Conservation (phyloP, 1,139 yeast genomes). For the Lodderomyces oxycetoniae region DNA sequence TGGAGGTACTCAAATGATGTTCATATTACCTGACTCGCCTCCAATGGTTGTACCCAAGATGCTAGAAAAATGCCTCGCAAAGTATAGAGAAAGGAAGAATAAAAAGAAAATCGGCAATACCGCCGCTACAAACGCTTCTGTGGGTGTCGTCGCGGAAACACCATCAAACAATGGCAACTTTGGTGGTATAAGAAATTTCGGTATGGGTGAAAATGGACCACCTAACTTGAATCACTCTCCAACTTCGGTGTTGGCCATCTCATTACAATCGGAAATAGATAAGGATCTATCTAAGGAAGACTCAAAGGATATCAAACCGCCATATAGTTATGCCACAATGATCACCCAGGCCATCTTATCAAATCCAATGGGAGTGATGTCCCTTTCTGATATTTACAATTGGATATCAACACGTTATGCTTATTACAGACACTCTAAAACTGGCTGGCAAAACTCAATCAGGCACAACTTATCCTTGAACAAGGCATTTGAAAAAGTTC, state of each 20-base stretch:
- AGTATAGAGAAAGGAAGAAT: conserved; percentile 22
- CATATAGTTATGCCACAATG: conserved; percentile 96
- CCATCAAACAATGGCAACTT: conserved; percentile 37
- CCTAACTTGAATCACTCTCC: conserved; percentile 37
- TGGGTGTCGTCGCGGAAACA: conserved; percentile 57
- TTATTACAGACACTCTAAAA: conserved; percentile 82
- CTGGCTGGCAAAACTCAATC: conserved; percentile 76
- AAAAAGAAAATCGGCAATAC: conserved; percentile 4
- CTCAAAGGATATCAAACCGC: conserved; percentile 91
- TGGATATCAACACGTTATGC: conserved; percentile 89
- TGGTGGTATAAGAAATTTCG: conserved; percentile 20
- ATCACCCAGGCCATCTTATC: conserved; percentile 94
- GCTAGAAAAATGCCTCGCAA: conserved; percentile 34
- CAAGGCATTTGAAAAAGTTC: conserved; percentile 81
- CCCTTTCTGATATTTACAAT: conserved; percentile 84
- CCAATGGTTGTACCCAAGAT: conserved; percentile 58
- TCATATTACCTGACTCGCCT: conserved; percentile 87
- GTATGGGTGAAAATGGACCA: conserved; percentile 54
- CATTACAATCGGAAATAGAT: conserved; percentile 46
- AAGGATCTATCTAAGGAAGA: conserved; percentile 85
- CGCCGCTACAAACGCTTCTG: conserved; percentile 24
- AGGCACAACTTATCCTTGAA: conserved; percentile 56
- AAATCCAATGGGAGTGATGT: conserved; percentile 80
- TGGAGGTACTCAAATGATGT: conserved; percentile 99
- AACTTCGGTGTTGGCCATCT: conserved; percentile 36